phyloP scores from a whole-genome alignment of 2,329 filamentous ascomycete genomes.

The Dothistroma pini region DNA sequence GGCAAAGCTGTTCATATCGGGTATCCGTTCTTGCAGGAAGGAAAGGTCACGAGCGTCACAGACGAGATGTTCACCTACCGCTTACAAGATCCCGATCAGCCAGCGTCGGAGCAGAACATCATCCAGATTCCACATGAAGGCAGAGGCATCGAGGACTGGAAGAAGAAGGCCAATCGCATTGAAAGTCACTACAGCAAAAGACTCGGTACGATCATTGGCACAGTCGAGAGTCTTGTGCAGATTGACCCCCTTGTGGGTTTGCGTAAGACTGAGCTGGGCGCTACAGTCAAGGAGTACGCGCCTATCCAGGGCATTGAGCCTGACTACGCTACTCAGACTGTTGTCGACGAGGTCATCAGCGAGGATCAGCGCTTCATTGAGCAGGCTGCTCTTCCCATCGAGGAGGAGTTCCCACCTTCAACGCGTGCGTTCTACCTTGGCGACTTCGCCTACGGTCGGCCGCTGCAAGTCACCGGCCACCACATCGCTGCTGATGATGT shows the following conservation, averaged over 20 bases:
- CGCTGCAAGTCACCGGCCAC: slow-evolving; percentile 77
- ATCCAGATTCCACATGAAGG: slow-evolving; percentile 67
- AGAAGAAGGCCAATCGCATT: slow-evolving; percentile 76
- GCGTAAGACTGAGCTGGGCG: slow-evolving; percentile 83
- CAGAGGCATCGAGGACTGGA: slow-evolving; percentile 76
- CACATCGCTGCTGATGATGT: slow-evolving; percentile 51
- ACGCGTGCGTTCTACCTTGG: slow-evolving; percentile 90
- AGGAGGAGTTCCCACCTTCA: slow-evolving; percentile 82
- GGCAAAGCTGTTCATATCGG: slow-evolving; percentile 86
- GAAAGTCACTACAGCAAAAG: slow-evolving; percentile 88
- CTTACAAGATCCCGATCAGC: slow-evolving; percentile 53
- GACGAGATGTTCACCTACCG: slow-evolving; percentile 92
- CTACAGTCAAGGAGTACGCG: slow-evolving; percentile 88
- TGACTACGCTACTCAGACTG: slow-evolving; percentile 84
- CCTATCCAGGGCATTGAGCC: slow-evolving; percentile 80
- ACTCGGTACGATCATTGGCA: slow-evolving; percentile 79
- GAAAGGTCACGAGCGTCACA: slow-evolving; percentile 80
- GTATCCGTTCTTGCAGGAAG: slow-evolving; percentile 93
- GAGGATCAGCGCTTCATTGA: slow-evolving; percentile 93
- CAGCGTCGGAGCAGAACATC: slow-evolving; percentile 47
- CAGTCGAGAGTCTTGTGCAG: slow-evolving; percentile 83
- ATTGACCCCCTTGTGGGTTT: slow-evolving; percentile 93
- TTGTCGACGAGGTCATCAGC: slow-evolving; percentile 86
- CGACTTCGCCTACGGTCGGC: slow-evolving; percentile 87
- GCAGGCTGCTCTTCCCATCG: slow-evolving; percentile 77